These are phyloP conservation scores for Cryptococcus deneoformans DNA, from an alignment of 1,284 basidiomycete species.

Conservation along the genomic window DNA sequence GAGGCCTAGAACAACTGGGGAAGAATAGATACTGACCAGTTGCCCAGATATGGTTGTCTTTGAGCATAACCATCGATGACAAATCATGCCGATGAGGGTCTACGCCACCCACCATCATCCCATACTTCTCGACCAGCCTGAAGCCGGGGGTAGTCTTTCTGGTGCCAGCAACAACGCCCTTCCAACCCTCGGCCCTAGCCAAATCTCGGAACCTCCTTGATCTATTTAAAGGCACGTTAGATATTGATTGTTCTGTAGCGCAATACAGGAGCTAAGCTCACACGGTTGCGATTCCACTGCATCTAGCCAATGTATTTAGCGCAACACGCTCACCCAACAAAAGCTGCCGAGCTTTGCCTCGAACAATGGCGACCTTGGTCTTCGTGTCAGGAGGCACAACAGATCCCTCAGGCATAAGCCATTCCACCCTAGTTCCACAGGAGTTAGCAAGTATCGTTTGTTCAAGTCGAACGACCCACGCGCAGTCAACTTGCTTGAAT, in stretches of 20 bases:
- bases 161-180: slow-evolving; percentile 90
- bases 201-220: slow-evolving; percentile 69
- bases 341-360: slow-evolving; percentile 80
- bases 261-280: slow-evolving; percentile 48
- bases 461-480: slow-evolving; percentile 56
- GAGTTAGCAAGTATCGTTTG: background rate
- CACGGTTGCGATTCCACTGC: slow-evolving; percentile 96
- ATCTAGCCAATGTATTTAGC: slow-evolving; percentile 89
- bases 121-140: slow-evolving; percentile 97
- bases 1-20: background rate
- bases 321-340: slow-evolving; percentile 86
- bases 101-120: slow-evolving; percentile 96
- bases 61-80: slow-evolving; percentile 99
- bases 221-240: slow-evolving; percentile 7
- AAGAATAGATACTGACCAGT: slow-evolving; percentile 58
- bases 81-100: slow-evolving; percentile 97
- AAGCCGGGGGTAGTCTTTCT: slow-evolving; percentile 99
- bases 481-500: slow-evolving; percentile 84
- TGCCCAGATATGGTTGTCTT: slow-evolving; percentile 99
- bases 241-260: too few relatives aligned
- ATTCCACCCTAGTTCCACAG: slow-evolving; percentile 68
- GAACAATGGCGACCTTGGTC: slow-evolving; percentile 88
- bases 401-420: slow-evolving; percentile 85
- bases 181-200: slow-evolving; percentile 75
- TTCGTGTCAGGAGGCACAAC: slow-evolving; percentile 61